Base-by-base conservation (phyloP, 2,329 filamentous ascomycete species). In the Fusarium temperatum region DNA sequence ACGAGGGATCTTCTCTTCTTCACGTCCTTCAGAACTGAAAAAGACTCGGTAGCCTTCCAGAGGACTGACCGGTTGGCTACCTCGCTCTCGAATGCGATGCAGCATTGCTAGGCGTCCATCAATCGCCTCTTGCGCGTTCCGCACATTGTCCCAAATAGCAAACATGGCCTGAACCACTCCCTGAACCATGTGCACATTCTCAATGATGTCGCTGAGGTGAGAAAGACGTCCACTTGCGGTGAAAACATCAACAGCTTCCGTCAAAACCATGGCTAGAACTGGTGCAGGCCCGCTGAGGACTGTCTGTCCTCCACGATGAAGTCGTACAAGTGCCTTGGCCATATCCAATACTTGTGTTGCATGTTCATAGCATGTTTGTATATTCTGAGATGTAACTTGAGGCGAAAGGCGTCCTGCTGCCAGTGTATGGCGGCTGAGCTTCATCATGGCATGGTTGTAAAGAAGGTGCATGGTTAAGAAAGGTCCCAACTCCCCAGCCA, bases 401-500 rank as follows among this genome's bases (percentile, higher is more conserved):
- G 81, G 73, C 8, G 83, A 81, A 8, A 89, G 80, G 39, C 81
- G 81, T 17, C 66, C 72, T 11, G 74, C 77, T 18, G 83, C 81
- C 15, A 85, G 84, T 18, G 86, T 86, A 75, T 92, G 88, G 44
- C 92, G 88, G 75, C 92, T 91, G 36, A 93, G 84, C 73, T 90
- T 90, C 81, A 93, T 88, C 75, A 90, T 81, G 2, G 90, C 86
- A 53, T 89, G 87, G 78, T 92, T 88, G 78, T 92, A 92, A n/a
- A 93, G 83, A 35, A 92, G 83, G 79, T 94, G 91, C 80, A 93
- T 88, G 4, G 87, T 88, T 62, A 93, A 82, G 77, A 91, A 91
- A 0, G 87, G 86, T 10, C 90, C 90, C 4, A 87, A 84, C 73
- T 87, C 81, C 22, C 82, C 89, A 32, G 87, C 87, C 36, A 85